Evolutionary conservation across 805 yeast species (phyloP), one percentile per base, ranked within the genome.

Genomic region (Zygoascus ofunaensis): DNA sequence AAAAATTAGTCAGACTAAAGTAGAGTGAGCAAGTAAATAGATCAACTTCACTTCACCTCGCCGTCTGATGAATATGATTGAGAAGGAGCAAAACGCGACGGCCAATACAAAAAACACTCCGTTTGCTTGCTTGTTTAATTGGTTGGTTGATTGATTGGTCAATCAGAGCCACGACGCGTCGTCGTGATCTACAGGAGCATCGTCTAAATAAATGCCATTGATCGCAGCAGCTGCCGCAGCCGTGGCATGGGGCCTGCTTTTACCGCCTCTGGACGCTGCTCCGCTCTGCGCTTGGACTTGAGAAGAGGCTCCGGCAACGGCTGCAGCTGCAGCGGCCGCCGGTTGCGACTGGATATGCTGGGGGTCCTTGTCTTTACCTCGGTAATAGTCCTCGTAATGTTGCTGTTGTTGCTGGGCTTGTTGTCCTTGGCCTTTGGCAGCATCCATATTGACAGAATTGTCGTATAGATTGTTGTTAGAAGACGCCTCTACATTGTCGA

Each of bases 321-420:
- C 41, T 23, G 44, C 41, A 19, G 44, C 44, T 39, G 46, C 43
- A 39, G 44, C 47, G 32, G 46, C 44, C 19, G 43, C 43, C 7
- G 39, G 22, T 21, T 36, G 39, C 39, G 5, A 10, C 26, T 5
- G 10, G 12, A 7, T 18, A 7, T 5, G 14, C 39, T 12, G 26
- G 17, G 14, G 18, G 10, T 26, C 30, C 30, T 26, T 26, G 10
- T 26, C 30, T 12, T 26, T 26, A 12, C 10, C 7, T 26, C 30
- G 7, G 12, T 26, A 26, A 26, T 8, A 26, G 12, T 26, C 30
- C 7, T 26, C 30, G 10, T 8, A 12, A 8, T 26, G 30, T 12
- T 26, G 30, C 12, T 12, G 30, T 26, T 26, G 30, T 26, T 26
- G 7, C 10, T 12, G 10, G 7, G 7, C 10, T 7, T 26, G 12